Evolutionary conservation across 441 rosid genomes (phyloP), one percentile per base, ranked within the genome.

Genomic region (Geranium incanum): DNA sequence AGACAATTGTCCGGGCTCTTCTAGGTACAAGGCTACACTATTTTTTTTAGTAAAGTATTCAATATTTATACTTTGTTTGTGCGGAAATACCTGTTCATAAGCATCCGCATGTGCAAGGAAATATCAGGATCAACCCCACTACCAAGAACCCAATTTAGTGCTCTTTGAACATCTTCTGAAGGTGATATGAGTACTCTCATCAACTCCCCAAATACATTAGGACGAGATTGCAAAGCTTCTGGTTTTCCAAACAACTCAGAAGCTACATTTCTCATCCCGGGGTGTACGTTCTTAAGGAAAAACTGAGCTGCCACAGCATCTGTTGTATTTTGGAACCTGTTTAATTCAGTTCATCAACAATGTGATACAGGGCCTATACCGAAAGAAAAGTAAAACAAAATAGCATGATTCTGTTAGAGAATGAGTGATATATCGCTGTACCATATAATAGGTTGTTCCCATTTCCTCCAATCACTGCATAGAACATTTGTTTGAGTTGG

Each of bases 251-350:
- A 94, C 65, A 94, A 79, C 73, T 84, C 85, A 33, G 74, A 77
- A 36, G 98, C 97, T 37, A 85, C 90, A 76, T 70, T 71, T 74
- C 95, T 88, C 97, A 94, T 90, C 76, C 83, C 89, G 0, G 86
- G 83, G 78, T 91, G 86, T 57, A 89, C 80, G 77, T 87, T 94
- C 86, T 94, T 94, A 78, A 86, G 78, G 87, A 92, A 94, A 82
- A 94, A 94, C 70, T 94, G 98, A 82, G 87, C 85, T 43, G 89
- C 95, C 81, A 88, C 86, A 57, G 98, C 97, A 78, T 92, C 96
- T 19, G 96, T 90, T 23, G 97, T 90, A 72, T 87, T 87, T 80
- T 88, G 97, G 76, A 91, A 90, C 98, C 98, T 91, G 85, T 76
- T 70, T 69, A 45, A 73, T 36, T 3, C 60, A 67, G 21, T 74